phyloP scores from a whole-genome alignment of 164 flowering plant genomes.

The Vitis rupestris region DNA sequence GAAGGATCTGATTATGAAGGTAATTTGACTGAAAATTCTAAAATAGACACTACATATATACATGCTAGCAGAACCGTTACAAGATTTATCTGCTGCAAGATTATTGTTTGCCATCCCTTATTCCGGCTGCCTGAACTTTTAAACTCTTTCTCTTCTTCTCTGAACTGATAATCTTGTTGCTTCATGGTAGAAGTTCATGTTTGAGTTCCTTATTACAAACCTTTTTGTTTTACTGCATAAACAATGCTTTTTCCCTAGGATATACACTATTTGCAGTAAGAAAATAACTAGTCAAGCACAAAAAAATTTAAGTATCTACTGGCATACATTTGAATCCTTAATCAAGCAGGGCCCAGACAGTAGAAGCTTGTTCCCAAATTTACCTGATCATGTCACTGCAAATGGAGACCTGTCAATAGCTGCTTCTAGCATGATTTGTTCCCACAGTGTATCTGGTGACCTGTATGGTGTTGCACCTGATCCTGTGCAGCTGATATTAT shows the following conservation, averaged over 20 bases:
- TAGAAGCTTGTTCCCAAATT: conserved; percentile 33
- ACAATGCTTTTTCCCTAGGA: no score
- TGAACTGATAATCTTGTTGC: background rate
- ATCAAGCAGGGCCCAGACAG: conserved; percentile 43
- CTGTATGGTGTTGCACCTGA: conserved; percentile 96
- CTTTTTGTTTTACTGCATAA: background rate
- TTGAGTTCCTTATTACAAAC: background rate
- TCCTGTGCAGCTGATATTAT: conserved; percentile 98
- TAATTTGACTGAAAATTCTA: conserved; percentile 49
- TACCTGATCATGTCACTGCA: conserved; percentile 43
- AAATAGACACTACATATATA: no score
- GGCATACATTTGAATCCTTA: conserved; percentile 2
- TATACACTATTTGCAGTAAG: no score
- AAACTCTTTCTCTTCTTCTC: background rate
- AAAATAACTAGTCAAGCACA: no score
- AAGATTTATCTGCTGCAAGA: conserved; percentile 49
- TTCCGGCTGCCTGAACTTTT: no score
- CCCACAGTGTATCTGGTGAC: conserved; percentile 94
- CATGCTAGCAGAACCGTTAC: conserved; percentile 39
- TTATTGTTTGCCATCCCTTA: background rate
- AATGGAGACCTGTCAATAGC: conserved; percentile 57
- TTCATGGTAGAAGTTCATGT: background rate
- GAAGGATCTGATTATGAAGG: conserved; percentile 97
- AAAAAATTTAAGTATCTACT: background rate
- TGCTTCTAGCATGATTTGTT: conserved; percentile 86